A percentile compares a stretch with the other conserved stretches of the same genome.
Evolutionary conservation across 345 rosid species (phyloP).

Genomic region (Salix suchowensis): DNA sequence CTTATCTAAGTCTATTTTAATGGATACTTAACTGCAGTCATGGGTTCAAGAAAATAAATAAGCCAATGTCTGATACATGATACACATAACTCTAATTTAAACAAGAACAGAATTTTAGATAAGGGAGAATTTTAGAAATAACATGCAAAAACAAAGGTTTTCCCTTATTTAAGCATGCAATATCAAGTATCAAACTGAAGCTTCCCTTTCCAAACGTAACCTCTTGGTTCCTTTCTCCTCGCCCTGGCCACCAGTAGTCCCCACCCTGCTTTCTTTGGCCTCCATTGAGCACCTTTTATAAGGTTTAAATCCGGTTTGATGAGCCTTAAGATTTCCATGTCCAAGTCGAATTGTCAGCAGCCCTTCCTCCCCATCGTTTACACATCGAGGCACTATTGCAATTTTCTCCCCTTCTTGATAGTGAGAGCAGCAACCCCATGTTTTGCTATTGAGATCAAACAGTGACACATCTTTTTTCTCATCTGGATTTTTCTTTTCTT

Average conservation of each 20-base stretch:
- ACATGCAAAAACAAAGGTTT: constrained; percentile 30
- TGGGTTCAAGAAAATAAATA: constrained; percentile 25
- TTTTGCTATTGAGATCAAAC: constrained; percentile 48
- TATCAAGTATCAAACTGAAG: constrained; percentile 41
- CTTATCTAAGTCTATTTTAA: constrained; percentile 20
- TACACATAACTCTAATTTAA: constrained; percentile 35
- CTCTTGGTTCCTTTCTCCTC: constrained; percentile 79
- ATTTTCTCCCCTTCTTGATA: constrained; percentile 40
- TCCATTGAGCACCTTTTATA: constrained; percentile 85
- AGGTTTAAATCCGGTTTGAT: constrained; percentile 82
- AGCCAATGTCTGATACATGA: constrained; percentile 28
- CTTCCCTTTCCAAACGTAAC: constrained; percentile 71
- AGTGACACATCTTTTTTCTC: constrained; percentile 30
- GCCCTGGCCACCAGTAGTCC: constrained; percentile 38
- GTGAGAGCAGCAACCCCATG: constrained; percentile 17
- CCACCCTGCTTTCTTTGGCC: constrained; percentile 55
- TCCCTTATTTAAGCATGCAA: constrained; percentile 32
- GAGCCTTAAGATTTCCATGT: constrained; percentile 47
- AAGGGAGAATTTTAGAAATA: constrained; percentile 14
- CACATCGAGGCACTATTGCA: background rate
- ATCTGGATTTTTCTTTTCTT: constrained; percentile 29
- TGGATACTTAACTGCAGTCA: constrained; percentile 18
- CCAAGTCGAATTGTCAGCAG: constrained; percentile 55
- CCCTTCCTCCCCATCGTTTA: constrained; percentile 35
- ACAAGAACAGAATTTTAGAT: constrained; percentile 21